These are phyloP conservation scores for Hippophae tibetana DNA, from an alignment of 306 rosid genomes.

Conservation along the genomic window DNA sequence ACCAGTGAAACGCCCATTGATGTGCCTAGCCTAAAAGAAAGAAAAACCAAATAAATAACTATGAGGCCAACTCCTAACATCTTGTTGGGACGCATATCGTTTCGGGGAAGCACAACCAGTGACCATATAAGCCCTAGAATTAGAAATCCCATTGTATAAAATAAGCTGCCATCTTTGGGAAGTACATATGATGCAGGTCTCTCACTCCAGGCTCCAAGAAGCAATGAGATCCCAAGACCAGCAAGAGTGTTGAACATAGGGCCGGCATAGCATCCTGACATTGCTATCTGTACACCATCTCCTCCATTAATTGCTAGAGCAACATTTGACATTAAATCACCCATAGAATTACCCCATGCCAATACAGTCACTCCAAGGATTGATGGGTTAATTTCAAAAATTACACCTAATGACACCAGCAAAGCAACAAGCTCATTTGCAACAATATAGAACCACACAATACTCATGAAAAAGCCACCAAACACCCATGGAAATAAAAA, in stretches of 20 bases:
- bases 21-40: conserved; percentile 42
- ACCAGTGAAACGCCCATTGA: conserved; percentile 23
- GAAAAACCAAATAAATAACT: conserved; percentile 52
- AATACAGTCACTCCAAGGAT: conserved; percentile 86
- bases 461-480: conserved; percentile 94
- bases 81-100: conserved; percentile 59
- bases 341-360: conserved; percentile 99
- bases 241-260: conserved; percentile 94
- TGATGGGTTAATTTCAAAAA: conserved; percentile 79
- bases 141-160: conserved; percentile 64
- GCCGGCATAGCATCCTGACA: conserved; percentile 95
- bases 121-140: conserved; percentile 62
- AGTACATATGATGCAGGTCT: conserved; percentile 44
- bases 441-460: conserved; percentile 91
- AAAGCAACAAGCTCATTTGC: conserved; percentile 90
- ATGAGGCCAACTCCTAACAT: conserved; percentile 65
- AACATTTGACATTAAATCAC: conserved; percentile 84
- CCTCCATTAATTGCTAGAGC: conserved; percentile 75
- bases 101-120: conserved; percentile 50
- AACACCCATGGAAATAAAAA: conserved; percentile 75
- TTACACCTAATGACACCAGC: conserved; percentile 71
- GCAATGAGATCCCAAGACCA: conserved; percentile 84
- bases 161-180: conserved; percentile 60
- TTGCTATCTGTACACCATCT: conserved; percentile 89
- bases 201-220: conserved; percentile 58